Base-by-base conservation (phyloP, 352 stramenopile species). In the Ophiocytium majus region DNA sequence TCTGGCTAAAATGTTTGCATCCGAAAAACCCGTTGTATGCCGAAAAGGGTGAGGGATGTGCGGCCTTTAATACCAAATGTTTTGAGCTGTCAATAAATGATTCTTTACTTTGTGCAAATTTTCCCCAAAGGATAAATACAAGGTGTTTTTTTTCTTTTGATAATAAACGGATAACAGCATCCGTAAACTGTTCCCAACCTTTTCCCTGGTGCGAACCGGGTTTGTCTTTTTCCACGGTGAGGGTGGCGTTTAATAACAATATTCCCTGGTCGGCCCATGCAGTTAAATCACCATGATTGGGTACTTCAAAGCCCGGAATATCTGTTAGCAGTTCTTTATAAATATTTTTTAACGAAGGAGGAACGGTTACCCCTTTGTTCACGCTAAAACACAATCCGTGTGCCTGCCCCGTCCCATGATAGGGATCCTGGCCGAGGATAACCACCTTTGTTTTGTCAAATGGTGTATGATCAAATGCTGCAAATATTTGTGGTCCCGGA, bases 121-220 rank as follows among this genome's bases (percentile, higher is more conserved):
- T 98, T 33, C 97, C 97, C 97, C 97, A 99, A 1, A 99, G 91
- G 85, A 99, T 86, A 90, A 98, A 99, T 0, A 99, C 97, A 14
- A 99, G 71, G 34, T 28, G 10, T 10, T 34, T 19, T 28, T 81
- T 86, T 83, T 89, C 88, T 99, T 96, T 57, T 93, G 86, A 76
- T 94, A 96, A 96, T 96, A 99, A 23, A 71, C 28, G 19, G 57
- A 71, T 71, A 28, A 71, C 28, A 23, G 19, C 28, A 71, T 71
- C 57, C 28, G 57, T 71, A 28, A 71, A 71, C 23, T 23, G 23
- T 28, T 71, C 57, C 57, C 57, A 71, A 28, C 57, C 57, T 28
- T 71, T 71, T 28, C 57, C 57, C 28, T 71, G 57, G 28, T 71
- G 57, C 23, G 19, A 23, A 23, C 57, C 57, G 57, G 57, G 19